Evolutionary conservation across 345 rosid species (phyloP).

Genomic region (Syzygium aromaticum): DNA sequence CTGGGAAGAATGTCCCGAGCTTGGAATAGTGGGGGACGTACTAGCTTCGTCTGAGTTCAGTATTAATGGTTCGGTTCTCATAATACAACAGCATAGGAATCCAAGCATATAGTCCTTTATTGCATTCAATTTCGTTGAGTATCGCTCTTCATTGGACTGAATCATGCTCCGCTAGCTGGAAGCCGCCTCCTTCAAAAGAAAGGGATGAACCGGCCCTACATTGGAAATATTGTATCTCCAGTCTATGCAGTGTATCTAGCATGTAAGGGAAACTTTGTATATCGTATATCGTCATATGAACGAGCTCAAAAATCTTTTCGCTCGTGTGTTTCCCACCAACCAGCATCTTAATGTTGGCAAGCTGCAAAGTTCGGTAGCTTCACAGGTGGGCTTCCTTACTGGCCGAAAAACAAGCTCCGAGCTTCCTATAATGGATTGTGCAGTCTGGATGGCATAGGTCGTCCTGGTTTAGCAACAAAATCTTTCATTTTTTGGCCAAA

Average conservation of each 20-base stretch:
- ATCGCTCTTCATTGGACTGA: not conserved
- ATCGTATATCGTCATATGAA: not conserved
- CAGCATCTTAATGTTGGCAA: not conserved
- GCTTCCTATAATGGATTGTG: not conserved
- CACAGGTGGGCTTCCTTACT: too few species aligned
- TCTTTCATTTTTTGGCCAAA: not conserved
- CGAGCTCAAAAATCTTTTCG: not conserved
- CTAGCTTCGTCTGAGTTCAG: constrained; percentile 51
- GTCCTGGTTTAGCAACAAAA: not conserved
- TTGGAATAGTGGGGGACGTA: constrained; percentile 60
- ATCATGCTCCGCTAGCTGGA: not conserved
- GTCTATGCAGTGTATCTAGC: not conserved
- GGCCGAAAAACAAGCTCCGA: not conserved
- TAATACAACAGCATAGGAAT: constrained; percentile 57
- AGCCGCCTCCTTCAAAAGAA: not conserved
- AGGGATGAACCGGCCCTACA: not conserved
- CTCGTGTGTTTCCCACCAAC: not conserved
- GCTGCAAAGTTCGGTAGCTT: not conserved
- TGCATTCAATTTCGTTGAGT: not conserved
- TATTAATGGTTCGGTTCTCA: constrained; percentile 50
- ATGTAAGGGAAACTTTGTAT: not conserved
- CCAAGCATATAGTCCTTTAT: constrained; percentile 6
- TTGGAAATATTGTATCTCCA: not conserved
- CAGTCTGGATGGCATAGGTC: not conserved
- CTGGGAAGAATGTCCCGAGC: constrained; percentile 93